These are phyloP conservation scores for Acer yangbiense DNA, from an alignment of 345 rosid species.

Conservation along the genomic window DNA sequence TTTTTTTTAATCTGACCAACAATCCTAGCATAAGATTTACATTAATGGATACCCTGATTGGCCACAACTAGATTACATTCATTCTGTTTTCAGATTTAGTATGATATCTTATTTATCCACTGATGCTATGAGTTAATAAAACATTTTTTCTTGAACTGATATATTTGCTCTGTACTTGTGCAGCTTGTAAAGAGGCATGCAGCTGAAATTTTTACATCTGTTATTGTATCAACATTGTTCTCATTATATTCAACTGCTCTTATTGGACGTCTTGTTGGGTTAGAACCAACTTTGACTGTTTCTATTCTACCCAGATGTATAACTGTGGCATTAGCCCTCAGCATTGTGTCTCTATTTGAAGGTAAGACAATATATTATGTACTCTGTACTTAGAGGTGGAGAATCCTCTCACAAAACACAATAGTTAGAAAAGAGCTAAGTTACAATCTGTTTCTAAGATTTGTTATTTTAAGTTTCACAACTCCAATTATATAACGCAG, in stretches of 20 bases:
- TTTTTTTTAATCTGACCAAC: too few species aligned
- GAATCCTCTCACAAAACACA: not conserved
- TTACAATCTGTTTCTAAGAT: not conserved
- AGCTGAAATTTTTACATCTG: conserved; percentile 89
- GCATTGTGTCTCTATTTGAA: conserved; percentile 88
- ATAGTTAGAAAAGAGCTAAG: not conserved
- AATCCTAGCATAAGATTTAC: too few species aligned
- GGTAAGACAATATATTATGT: conserved; percentile 37
- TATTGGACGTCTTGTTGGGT: conserved; percentile 69
- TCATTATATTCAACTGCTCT: conserved; percentile 93
- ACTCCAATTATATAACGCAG: not conserved
- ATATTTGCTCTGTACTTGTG: conserved; percentile 24
- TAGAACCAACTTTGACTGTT: conserved; percentile 72
- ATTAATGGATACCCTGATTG: too few species aligned
- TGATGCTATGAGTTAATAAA: not conserved
- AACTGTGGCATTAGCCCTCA: conserved; percentile 93
- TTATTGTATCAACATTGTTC: conserved; percentile 75
- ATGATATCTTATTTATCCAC: not conserved
- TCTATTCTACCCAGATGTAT: conserved; percentile 96
- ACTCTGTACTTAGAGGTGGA: not conserved
- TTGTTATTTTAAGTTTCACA: not conserved
- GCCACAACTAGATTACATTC: too few species aligned
- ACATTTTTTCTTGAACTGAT: not conserved
- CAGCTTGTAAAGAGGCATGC: conserved; percentile 97
- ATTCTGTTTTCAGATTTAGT: not conserved